Base-by-base conservation (phyloP, 345 rosid genomes). In the Sonneratia caseolaris region DNA sequence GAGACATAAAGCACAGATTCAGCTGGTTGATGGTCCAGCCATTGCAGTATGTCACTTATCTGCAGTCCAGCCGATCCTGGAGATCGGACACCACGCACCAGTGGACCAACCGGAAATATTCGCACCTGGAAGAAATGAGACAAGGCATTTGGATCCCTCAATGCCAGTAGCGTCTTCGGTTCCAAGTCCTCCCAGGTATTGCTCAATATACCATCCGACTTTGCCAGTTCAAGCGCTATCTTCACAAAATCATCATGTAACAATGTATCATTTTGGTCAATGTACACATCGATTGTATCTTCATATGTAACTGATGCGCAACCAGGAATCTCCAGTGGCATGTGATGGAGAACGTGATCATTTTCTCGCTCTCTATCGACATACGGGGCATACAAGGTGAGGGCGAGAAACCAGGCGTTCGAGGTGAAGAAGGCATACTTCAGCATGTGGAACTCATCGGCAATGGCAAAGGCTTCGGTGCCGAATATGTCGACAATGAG, bases 1-100 rank as follows among this genome's bases (percentile, higher is more conserved):
- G 89, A 89, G 22, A 89, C 81, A 18, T 81, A 88, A 1, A 91
- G 57, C 47, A 86, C 90, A 19, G 91, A 88, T 37, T 80, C 82
- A 9, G 15, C 0, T 0, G 90, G 87, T 59, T 88, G 89, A 7
- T 14, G 22, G 68, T 85, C 82, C 13, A 89, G 74, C 93, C 97
- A 91, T 0, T 27, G 38, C 1, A 82, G 22, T 4, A 73, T 37
- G 10, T 37, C 40, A 24, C 49, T 35, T 2, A 2, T 3, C 6
- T 27, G 11, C 22, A 42, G 8, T 36, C 3, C 45, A 2, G 14
- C 57, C 1, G 74, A 73, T 53, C 47, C 70, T 13, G 55, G 8
- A 69, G 62, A 65, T 22, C 32, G n/a, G 27, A 71, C 71, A 8
- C 48, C 45, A 19, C 70, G 70, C 14, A 68, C 70, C 24, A 81